Percentiles rank a stretch among this genome's conserved stretches.
Evolutionary conservation across 2,329 filamentous ascomycete species (phyloP).

Genomic region (Exophiala alcalophila): DNA sequence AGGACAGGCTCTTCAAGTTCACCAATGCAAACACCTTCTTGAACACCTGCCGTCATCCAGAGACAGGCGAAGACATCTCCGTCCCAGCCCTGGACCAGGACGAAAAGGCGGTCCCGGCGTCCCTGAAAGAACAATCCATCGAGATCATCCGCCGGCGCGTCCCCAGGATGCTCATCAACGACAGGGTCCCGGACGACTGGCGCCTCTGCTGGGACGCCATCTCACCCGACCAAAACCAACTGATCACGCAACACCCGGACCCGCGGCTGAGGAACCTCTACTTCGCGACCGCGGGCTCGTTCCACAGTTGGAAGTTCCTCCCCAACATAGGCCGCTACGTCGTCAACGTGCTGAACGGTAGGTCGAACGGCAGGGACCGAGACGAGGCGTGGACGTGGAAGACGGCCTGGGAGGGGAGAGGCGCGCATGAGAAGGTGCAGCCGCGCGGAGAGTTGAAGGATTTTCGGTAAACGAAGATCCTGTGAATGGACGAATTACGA

Average conservation of each 20-base stretch:
- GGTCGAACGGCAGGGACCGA: conserved; percentile 35
- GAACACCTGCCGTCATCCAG: conserved; percentile 49
- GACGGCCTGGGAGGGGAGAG: conserved; percentile 24
- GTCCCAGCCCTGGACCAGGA: conserved; percentile 48
- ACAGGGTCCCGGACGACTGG: conserved; percentile 42
- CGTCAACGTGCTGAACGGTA: conserved; percentile 33
- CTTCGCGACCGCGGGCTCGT: conserved; percentile 61
- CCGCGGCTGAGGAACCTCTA: conserved; percentile 52
- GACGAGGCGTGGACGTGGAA: conserved; percentile 44
- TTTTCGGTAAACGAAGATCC: conserved; percentile 19
- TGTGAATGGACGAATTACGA: too few species aligned
- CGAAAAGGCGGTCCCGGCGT: conserved; percentile 37
- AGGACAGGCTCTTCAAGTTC: conserved; percentile 57
- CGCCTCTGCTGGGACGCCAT: conserved; percentile 59
- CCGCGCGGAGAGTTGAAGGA: conserved; percentile 32
- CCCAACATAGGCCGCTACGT: conserved; percentile 60
- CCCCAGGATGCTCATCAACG: conserved; percentile 34
- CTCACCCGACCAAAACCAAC: conserved; percentile 61
- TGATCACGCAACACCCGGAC: conserved; percentile 52
- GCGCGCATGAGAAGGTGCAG: conserved; percentile 34
- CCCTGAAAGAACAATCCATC: conserved; percentile 45
- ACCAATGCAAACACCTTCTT: conserved; percentile 60
- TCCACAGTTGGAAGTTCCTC: conserved; percentile 65
- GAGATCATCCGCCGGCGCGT: conserved; percentile 29
- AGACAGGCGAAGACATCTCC: conserved; percentile 53